phyloP scores from a whole-genome alignment of 2,329 filamentous ascomycete genomes.

The Exophiala sp. region DNA sequence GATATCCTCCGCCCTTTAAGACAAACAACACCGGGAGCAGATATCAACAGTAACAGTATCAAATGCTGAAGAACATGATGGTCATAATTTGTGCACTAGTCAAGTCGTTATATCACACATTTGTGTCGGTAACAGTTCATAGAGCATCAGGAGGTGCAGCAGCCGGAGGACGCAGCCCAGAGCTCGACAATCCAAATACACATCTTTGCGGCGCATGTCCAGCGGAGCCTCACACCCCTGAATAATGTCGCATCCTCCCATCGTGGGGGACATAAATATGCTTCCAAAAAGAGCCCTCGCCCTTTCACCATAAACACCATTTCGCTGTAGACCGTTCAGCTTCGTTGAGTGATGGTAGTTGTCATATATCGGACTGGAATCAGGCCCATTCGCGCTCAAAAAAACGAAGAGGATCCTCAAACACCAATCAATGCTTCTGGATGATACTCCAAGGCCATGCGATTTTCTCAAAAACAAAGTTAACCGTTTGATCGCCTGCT shows the following conservation, averaged over 20 bases:
- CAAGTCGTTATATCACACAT: constrained; percentile 22
- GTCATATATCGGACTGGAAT: background rate
- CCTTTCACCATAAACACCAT: constrained; percentile 14
- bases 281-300: constrained; percentile 3
- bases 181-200: constrained; percentile 22
- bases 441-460: constrained; percentile 27
- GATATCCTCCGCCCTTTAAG: no score
- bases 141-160: constrained; percentile 4
- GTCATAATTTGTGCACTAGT: constrained; percentile 23
- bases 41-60: background rate
- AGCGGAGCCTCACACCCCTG: constrained; percentile 1
- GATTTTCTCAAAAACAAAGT: constrained; percentile 6
- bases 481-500: constrained; percentile 17
- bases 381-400: background rate
- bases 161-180: constrained; percentile 4
- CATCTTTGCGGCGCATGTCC: constrained; percentile 10
- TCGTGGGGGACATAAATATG: constrained; percentile 5
- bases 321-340: constrained; percentile 21
- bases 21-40: no score
- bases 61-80: constrained; percentile 3
- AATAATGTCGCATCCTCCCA: constrained; percentile 1
- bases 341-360: constrained; percentile 7
- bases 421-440: constrained; percentile 15
- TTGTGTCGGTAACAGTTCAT: constrained; percentile 18
- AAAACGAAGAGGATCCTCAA: constrained; percentile 1